Conservation (phyloP, 371 early-diverging fungal species). For the Conidiobolus incongruus region DNA sequence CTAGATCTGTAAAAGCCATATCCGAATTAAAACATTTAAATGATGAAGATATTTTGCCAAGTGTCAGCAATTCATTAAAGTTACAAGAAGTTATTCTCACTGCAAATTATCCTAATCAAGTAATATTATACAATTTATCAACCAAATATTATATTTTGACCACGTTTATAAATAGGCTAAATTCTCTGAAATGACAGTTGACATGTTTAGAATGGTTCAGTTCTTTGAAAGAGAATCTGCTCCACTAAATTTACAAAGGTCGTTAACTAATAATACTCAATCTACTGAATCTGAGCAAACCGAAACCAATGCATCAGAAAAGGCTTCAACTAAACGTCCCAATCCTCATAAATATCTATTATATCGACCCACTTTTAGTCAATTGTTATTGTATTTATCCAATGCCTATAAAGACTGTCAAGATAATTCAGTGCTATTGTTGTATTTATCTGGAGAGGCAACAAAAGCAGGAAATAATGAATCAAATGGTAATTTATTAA, state of each 20-base stretch:
- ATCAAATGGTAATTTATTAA: background rate
- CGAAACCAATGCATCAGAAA: slow-evolving; percentile 5
- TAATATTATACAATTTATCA: background rate
- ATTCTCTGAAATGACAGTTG: slow-evolving; percentile 83
- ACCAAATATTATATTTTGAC: background rate
- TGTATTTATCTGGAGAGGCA: slow-evolving; percentile 84
- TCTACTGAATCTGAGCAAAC: too few species aligned
- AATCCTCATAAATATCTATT: slow-evolving; percentile 90
- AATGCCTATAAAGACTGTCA: slow-evolving; percentile 78
- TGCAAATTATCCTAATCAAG: slow-evolving; percentile 72
- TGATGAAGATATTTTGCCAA: too few species aligned
- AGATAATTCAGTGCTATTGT: slow-evolving; percentile 54
- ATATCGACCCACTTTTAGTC: slow-evolving; percentile 68
- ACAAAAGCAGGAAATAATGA: slow-evolving; percentile 12
- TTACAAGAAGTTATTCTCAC: slow-evolving; percentile 88
- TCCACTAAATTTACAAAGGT: too few species aligned
- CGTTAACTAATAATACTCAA: too few species aligned
- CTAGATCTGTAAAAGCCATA: too few species aligned
- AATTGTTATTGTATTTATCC: slow-evolving; percentile 64
- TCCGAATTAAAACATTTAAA: too few species aligned
- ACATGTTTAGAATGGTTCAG: slow-evolving; percentile 91
- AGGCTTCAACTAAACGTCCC: slow-evolving; percentile 11
- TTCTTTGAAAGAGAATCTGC: too few species aligned
- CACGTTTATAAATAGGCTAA: slow-evolving; percentile 30
- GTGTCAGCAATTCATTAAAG: slow-evolving; percentile 15